Evolutionary conservation across 2,329 filamentous ascomycete genomes (phyloP), one percentile per base, ranked within the genome.

Genomic region (Aspergillus sp.): DNA sequence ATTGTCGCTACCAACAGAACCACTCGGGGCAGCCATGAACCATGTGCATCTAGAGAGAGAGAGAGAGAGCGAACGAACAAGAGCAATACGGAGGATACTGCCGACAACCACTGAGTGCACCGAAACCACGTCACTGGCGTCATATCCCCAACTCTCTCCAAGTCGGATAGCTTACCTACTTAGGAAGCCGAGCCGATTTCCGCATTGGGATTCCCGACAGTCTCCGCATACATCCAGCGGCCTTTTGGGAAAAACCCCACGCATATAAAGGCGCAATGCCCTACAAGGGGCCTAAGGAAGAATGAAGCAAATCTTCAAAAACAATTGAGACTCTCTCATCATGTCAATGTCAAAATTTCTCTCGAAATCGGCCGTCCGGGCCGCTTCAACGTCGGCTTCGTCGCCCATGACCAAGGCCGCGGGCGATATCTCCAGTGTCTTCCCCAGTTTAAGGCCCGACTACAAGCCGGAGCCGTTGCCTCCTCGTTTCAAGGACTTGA

Each of bases 401-500:
- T 64, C 72, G 11, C 71, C 72, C 39, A 68, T 72, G 32, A 79
- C 77, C 39, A 80, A 80, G 64, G 74, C 76, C 12, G 74, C 73
- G 2, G 78, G 78, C 31, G 79, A 81, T 63, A 81, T 81, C 56
- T 80, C 78, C 4, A 79, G 77, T 11, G 78, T 81, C n/a, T 81
- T 81, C 58, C 78, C 78, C 1, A 79, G 77, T 60, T 69, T 81
- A 55, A 67, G 70, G 59, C 77, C 77, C 1, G 78, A 77, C 57
- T 77, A 77, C 56, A 70, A 76, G 52, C 71, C 76, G 1, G 70
- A 77, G 53, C 75, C 78, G 14, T 68, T 81, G 16, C 77, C 78
- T 2, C 56, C 72, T 32, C 73, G 79, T 6, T 81, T 80, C 52
- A 68, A 68, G 39, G 72, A 77, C 12, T 62, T 81, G 29, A 81